Percentiles rank a stretch among this genome's conserved stretches.
phyloP scores from a whole-genome alignment of 768 basidiomycete species.

The Collybiopsis confluens region DNA sequence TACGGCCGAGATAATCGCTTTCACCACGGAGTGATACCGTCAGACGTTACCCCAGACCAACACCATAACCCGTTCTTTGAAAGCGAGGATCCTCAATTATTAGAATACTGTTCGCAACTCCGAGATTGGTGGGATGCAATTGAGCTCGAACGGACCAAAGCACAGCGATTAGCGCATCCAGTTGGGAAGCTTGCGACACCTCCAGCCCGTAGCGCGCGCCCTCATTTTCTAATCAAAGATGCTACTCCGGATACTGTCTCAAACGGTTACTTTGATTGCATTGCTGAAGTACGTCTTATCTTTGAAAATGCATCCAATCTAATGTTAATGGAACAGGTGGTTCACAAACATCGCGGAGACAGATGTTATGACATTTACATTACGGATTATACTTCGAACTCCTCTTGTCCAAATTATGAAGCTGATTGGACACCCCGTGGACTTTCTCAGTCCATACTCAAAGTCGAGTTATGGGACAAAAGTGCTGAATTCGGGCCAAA shows the following conservation, averaged over 20 bases:
- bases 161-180: slow-evolving; percentile 5
- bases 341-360: slow-evolving; percentile 36
- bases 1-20: slow-evolving; percentile 37
- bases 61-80: slow-evolving; percentile 41
- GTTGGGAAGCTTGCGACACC: slow-evolving; percentile 1
- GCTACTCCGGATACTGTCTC: slow-evolving; percentile 39
- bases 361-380: slow-evolving; percentile 48
- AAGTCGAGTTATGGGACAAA: not conserved
- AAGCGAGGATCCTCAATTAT: slow-evolving; percentile 25
- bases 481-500: not conserved
- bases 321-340: slow-evolving; percentile 32
- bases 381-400: slow-evolving; percentile 60
- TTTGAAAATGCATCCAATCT: not conserved
- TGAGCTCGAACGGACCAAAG: slow-evolving; percentile 17
- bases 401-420: slow-evolving; percentile 22
- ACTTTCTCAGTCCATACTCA: not conserved
- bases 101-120: slow-evolving; percentile 38
- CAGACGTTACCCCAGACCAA: slow-evolving; percentile 23
- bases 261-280: slow-evolving; percentile 57
- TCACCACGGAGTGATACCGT: slow-evolving; percentile 31
- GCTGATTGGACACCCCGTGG: slow-evolving; percentile 40
- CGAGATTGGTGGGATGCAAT: slow-evolving; percentile 49
- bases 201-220: slow-evolving; percentile 17
- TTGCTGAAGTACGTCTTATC: slow-evolving; percentile 45
- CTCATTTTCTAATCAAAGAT: slow-evolving; percentile 49